These are phyloP conservation scores for Iris macrosiphon DNA, from an alignment of 106 monocot species.

Conservation along the genomic window DNA sequence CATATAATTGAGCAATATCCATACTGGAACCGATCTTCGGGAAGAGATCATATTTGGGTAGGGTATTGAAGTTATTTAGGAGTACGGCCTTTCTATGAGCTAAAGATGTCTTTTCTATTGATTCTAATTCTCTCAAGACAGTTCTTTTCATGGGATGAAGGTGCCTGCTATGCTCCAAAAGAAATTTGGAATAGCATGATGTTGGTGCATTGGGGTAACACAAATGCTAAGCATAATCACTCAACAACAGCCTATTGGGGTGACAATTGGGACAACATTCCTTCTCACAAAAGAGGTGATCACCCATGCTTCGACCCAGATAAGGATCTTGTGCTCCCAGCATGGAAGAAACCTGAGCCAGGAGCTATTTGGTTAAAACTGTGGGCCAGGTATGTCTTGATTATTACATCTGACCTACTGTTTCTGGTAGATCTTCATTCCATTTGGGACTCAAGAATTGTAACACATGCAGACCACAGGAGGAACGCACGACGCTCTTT, in stretches of 20 bases:
- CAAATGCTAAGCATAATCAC: constrained; percentile 84
- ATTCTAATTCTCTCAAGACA: constrained; percentile 20
- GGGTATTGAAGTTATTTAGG: too few relatives aligned
- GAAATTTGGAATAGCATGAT: constrained; percentile 99
- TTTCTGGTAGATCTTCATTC: too few relatives aligned
- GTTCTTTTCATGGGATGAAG: constrained; percentile 99
- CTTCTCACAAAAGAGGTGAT: constrained; percentile 57
- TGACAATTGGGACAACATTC: constrained; percentile 78
- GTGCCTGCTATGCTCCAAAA: constrained; percentile 96
- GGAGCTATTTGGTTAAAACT: constrained; percentile 54
- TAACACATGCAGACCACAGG: constrained; percentile 46
- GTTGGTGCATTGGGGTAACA: constrained; percentile 99
- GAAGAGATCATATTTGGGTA: constrained; percentile 99
- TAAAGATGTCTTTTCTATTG: constrained; percentile 6
- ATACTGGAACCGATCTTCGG: constrained; percentile 86
- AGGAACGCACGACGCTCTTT: constrained; percentile 65
- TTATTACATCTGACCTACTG: too few relatives aligned
- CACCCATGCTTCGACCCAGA: constrained; percentile 91
- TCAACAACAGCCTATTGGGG: constrained; percentile 91
- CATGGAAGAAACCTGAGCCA: constrained; percentile 78
- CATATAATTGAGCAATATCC: constrained; percentile 76
- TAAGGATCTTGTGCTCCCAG: constrained; percentile 96
- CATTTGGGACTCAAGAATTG: too few relatives aligned
- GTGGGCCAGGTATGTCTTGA: constrained; percentile 80
- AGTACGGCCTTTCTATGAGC: too few relatives aligned